Evolutionary conservation across 306 rosid species (phyloP).

Genomic region (Corylus avellana): DNA sequence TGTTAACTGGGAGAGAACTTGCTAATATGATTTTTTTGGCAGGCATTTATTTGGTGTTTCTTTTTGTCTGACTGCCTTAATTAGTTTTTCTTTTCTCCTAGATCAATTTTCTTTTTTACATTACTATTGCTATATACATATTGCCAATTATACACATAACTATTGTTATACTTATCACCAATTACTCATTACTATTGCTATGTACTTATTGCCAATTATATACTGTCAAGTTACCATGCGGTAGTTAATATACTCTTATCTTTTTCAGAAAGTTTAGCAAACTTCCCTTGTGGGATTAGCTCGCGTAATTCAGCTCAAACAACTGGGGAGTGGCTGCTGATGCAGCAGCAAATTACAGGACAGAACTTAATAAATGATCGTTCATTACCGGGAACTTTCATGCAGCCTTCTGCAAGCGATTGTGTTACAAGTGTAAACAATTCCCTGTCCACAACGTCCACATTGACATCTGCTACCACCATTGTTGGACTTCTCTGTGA

Average conservation of each 20-base stretch:
- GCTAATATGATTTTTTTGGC: not conserved
- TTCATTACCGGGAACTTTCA: constrained; percentile 51
- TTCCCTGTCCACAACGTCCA: constrained; percentile 53
- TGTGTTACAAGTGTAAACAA: constrained; percentile 75
- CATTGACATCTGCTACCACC: constrained; percentile 75
- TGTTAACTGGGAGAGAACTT: not conserved
- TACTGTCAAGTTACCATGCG: not conserved
- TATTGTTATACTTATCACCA: no score
- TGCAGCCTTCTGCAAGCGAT: constrained; percentile 67
- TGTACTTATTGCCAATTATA: no score
- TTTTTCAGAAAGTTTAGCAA: constrained; percentile 76
- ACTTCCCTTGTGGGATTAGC: constrained; percentile 75
- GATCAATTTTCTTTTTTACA: not conserved
- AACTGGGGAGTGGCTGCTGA: constrained; percentile 46
- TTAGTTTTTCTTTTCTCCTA: not conserved
- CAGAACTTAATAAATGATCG: constrained; percentile 56
- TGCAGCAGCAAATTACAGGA: constrained; percentile 50
- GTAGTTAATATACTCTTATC: not conserved
- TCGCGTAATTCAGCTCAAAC: constrained; percentile 59
- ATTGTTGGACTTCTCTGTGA: constrained; percentile 91
- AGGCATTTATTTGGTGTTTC: not conserved
- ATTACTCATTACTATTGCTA: no score
- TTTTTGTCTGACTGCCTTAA: not conserved
- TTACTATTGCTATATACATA: no score
- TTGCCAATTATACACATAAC: no score